These are phyloP conservation scores for Caloboletus firmus DNA, from an alignment of 1,284 basidiomycete genomes.

Conservation along the genomic window DNA sequence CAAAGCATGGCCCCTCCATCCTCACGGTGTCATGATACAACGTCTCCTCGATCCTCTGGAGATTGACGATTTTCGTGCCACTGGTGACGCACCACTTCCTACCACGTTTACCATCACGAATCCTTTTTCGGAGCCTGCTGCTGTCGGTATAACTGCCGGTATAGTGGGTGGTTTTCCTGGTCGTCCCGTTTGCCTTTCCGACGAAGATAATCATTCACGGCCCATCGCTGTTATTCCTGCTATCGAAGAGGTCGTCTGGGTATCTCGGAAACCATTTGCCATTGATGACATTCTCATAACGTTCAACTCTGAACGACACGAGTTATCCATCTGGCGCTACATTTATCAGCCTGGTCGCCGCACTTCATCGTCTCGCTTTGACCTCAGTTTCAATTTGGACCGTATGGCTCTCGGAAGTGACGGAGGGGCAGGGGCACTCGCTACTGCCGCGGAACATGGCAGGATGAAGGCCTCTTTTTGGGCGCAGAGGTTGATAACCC, in stretches of 20 bases:
- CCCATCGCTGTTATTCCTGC: conserved; percentile 54
- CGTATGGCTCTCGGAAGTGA: conserved; percentile 55
- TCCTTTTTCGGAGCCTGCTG: conserved; percentile 72
- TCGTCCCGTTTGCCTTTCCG: conserved; percentile 44
- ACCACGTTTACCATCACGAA: conserved; percentile 77
- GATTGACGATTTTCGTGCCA: conserved; percentile 61
- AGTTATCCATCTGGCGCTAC: conserved; percentile 70
- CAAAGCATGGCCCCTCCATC: conserved; percentile 74
- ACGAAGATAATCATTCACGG: conserved; percentile 53
- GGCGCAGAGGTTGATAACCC: conserved; percentile 59
- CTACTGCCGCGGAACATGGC: conserved; percentile 50
- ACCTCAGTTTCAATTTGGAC: conserved; percentile 61
- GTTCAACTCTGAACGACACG: conserved; percentile 49
- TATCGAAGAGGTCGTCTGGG: conserved; percentile 63
- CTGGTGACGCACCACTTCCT: conserved; percentile 64
- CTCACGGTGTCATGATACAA: conserved; percentile 77
- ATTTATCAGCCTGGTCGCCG: conserved; percentile 48
- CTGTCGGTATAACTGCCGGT: conserved; percentile 61
- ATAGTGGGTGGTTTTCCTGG: conserved; percentile 50
- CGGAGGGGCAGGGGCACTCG: conserved; percentile 40
- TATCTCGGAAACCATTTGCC: conserved; percentile 47
- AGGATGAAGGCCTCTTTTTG: conserved; percentile 69
- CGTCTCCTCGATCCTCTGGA: conserved; percentile 69
- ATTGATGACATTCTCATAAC: conserved; percentile 57
- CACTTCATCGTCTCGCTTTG: conserved; percentile 53